Evolutionary conservation across 2,329 filamentous ascomycete genomes (phyloP).

Genomic region (Colletotrichum tropicale): DNA sequence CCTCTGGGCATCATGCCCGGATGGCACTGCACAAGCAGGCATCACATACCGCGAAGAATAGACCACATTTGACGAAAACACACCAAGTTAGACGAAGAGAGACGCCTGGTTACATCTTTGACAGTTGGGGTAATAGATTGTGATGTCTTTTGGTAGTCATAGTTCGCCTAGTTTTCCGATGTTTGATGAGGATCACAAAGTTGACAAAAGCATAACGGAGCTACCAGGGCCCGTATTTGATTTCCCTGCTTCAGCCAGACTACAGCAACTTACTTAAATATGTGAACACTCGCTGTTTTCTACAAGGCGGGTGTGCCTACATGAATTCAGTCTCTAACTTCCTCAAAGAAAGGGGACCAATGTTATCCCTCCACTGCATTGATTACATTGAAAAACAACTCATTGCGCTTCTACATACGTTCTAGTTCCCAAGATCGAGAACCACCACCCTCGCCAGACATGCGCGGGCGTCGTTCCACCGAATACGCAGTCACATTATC

Average conservation of each 20-base stretch:
- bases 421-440: rapidly evolving
- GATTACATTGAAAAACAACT: background rate
- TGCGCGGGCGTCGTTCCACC: rapidly evolving
- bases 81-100: background rate
- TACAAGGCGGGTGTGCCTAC: rapidly evolving
- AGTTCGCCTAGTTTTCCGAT: background rate
- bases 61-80: rapidly evolving
- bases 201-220: too few species aligned
- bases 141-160: background rate
- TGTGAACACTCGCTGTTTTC: rapidly evolving
- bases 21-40: rapidly evolving
- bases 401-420: background rate
- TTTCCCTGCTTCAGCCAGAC: background rate
- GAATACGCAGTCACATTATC: background rate
- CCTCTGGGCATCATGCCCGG: rapidly evolving
- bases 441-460: rapidly evolving
- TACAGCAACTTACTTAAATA: background rate
- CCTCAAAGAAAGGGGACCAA: background rate
- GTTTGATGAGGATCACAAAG: background rate
- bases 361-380: too few species aligned
- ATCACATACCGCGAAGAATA: background rate
- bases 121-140: background rate
- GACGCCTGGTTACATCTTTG: background rate
- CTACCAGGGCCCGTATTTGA: background rate
- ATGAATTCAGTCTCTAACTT: background rate